Conservation (phyloP, 352 stramenopile genomes). For the Peronospora tabacina region DNA sequence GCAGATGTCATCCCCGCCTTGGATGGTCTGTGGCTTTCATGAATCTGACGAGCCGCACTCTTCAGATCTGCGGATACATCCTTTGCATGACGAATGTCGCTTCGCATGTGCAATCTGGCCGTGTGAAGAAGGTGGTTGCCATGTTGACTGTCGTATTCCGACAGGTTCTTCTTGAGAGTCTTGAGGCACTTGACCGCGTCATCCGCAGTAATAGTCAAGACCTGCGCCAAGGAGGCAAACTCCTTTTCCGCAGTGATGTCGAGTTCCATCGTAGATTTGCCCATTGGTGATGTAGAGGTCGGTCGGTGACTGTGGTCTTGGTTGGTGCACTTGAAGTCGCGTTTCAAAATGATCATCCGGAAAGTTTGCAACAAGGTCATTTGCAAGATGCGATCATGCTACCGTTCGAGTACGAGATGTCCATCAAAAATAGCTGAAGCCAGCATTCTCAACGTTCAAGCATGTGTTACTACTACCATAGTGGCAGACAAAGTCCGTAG, state of each 20-base stretch:
- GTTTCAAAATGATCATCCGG: constrained; percentile 12
- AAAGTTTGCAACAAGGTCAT: neutral
- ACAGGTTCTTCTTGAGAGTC: constrained; percentile 19
- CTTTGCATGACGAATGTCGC: constrained; percentile 21
- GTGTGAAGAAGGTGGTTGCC: constrained; percentile 11
- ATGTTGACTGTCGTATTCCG: constrained; percentile 18
- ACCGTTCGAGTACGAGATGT: too few species aligned
- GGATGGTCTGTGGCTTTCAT: constrained; percentile 10
- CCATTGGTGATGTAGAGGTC: neutral
- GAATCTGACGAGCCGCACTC: constrained; percentile 15
- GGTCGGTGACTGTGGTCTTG: neutral
- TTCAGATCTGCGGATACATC: constrained; percentile 18
- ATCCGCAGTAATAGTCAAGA: constrained; percentile 13
- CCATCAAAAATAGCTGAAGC: constrained; percentile 5
- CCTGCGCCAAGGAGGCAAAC: constrained; percentile 13
- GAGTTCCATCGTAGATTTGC: neutral
- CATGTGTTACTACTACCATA: too few species aligned
- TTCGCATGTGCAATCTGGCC: constrained; percentile 19
- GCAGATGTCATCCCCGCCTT: constrained; percentile 11
- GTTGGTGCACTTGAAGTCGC: constrained; percentile 3
- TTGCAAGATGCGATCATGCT: neutral
- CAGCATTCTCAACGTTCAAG: neutral
- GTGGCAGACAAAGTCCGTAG: too few species aligned
- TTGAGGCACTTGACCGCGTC: constrained; percentile 16
- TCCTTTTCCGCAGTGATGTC: constrained; percentile 7